Base-by-base conservation (phyloP, 805 yeast species). In the Starmerella geochares region DNA sequence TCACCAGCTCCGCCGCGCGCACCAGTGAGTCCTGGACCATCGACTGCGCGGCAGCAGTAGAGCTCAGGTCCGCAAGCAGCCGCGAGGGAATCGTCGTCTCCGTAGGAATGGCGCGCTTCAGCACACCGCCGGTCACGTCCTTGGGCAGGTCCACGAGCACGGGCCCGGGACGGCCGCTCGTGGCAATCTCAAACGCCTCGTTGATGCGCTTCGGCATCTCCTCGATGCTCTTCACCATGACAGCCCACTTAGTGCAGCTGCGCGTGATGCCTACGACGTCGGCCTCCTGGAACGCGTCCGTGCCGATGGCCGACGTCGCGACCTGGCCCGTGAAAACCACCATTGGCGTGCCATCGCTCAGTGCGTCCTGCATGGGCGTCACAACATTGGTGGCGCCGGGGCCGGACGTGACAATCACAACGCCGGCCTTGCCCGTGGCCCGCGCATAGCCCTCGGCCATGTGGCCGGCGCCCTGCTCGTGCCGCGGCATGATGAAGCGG, bases 371-470 rank as follows among this genome's bases (percentile, higher is more conserved):
- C 84, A 92, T 78, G 49, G 98, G 96, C n/a, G 98, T 92, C 56
- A 92, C 81, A 52, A 92, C 96, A 64, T 92, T 92, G 49, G 98
- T 92, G 45, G 97, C 98, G 64, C 97, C 98, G 27, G 98, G 98
- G 47, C 98, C 98, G 1, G 96, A 86, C n/a, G 98, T 92, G 47
- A 92, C 98, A 61, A 92, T 73, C 45, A 92, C 97, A 57, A 92
- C 94, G 71, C 98, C 98, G 13, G 96, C 94, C 69, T 86, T 92
- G 52, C 97, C 98, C 17, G 79, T 70, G 36, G 95, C 98, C 59
- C 94, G 77, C 50, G 98, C 96, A 60, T 92, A 92, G 53, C 98
- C 98, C 71, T 92, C 96, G 50, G 98, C 98, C 97, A 92, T 92
- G 70, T 92, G 98, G 47, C 98, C 98, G 16, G 97, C 98, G 66